Conservation (phyloP, 2,329 filamentous ascomycete genomes). For the Monosporascus sp. region DNA sequence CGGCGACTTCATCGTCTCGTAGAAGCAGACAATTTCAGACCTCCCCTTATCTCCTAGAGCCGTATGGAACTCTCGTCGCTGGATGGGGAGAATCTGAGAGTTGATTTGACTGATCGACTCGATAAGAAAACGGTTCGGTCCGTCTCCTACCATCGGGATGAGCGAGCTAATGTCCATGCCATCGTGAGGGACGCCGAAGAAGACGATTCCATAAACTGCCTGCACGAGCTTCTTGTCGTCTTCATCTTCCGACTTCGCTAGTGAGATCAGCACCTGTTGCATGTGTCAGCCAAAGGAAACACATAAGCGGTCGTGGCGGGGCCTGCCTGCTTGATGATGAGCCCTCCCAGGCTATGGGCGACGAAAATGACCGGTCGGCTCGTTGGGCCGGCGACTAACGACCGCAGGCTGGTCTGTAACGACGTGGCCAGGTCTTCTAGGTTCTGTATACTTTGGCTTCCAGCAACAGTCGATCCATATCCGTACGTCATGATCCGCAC, state of each 20-base stretch:
- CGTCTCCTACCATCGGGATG: constrained; percentile 11
- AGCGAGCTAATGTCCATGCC: constrained; percentile 16
- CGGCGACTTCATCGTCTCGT: constrained; percentile 19
- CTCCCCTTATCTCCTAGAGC: constrained; percentile 8
- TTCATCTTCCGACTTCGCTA: constrained; percentile 4
- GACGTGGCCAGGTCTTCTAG: neutral
- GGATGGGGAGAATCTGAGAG: constrained; percentile 1
- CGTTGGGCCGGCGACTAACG: constrained; percentile 19
- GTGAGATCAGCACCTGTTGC: constrained; percentile 1
- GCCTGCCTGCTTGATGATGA: constrained; percentile 17
- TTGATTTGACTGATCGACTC: constrained; percentile 2
- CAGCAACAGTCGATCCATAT: constrained; percentile 30
- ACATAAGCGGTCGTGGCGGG: no score
- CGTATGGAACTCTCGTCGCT: constrained; percentile 1
- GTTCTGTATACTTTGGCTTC: constrained; percentile 2
- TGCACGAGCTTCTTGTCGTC: constrained; percentile 2
- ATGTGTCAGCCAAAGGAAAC: neutral
- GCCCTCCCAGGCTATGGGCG: constrained; percentile 33
- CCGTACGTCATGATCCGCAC: constrained; percentile 30
- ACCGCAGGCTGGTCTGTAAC: constrained; percentile 10
- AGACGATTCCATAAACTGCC: constrained; percentile 10
- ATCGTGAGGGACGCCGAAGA: constrained; percentile 15
- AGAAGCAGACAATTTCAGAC: constrained; percentile 19
- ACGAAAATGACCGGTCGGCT: constrained; percentile 30
- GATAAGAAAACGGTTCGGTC: constrained; percentile 6